These are phyloP conservation scores for Actinomucor elegans DNA, from an alignment of 371 early-diverging fungal genomes.

Conservation along the genomic window DNA sequence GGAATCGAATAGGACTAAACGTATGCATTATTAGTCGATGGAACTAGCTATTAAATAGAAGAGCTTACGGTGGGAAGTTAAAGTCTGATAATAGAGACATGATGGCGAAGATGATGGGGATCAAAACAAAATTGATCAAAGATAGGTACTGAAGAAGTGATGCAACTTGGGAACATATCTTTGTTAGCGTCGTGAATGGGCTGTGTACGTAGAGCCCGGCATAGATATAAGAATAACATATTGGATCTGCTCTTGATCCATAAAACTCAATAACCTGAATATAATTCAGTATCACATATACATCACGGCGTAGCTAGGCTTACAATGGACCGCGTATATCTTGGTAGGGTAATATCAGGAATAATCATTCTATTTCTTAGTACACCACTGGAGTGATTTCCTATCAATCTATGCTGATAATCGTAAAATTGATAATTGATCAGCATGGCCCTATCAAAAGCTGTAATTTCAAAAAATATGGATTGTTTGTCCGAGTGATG, in stretches of 20 bases:
- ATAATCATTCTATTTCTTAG: conserved; percentile 25
- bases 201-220: conserved; percentile 44
- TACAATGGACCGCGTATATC: conserved; percentile 37
- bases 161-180: conserved; percentile 24
- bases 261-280: conserved; percentile 35
- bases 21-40: background rate
- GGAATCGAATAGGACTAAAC: conserved; percentile 40
- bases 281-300: background rate
- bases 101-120: conserved; percentile 33
- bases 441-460: conserved; percentile 39
- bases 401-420: conserved; percentile 16
- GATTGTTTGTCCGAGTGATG: conserved; percentile 43
- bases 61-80: conserved; percentile 45
- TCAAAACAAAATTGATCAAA: conserved; percentile 36
- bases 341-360: conserved; percentile 44
- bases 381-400: conserved; percentile 37
- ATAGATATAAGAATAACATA: conserved; percentile 46
- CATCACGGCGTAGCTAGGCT: conserved; percentile 1
- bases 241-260: conserved; percentile 44
- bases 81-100: conserved; percentile 29
- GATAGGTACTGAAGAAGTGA: conserved; percentile 36
- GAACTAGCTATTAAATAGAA: no score
- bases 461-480: conserved; percentile 31
- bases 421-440: conserved; percentile 40
- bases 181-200: conserved; percentile 24